Evolutionary conservation across 2,329 filamentous ascomycete species (phyloP), one percentile per base, ranked within the genome.

Genomic region (Apiospora aurea): DNA sequence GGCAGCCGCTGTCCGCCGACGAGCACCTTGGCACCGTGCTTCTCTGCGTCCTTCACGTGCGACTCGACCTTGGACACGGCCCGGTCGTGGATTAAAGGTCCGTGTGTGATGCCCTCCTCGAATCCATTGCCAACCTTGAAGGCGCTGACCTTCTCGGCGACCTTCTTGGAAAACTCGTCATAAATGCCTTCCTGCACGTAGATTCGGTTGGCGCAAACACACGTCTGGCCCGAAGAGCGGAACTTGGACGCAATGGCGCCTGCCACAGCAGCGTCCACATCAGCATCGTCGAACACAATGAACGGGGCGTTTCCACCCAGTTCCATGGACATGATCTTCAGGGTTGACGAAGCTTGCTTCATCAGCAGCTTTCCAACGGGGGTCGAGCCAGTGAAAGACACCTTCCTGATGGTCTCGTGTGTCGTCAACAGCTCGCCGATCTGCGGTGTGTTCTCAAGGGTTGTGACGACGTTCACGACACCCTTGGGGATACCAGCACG

Each of bases 221-320:
- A 99, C 0, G 96, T 98, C 86, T 99, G 96, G 47, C 96, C 96
- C 0, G 94, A 97, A 49, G 92, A 94, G 71, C 96, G 93, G 90
- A 98, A 98, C 82, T 98, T 99, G 78, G 90, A 95, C 34, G 91
- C 85, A 70, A 98, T 89, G 67, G 95, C 95, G 38, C 95, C 96
- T 0, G 90, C 85, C 0, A 98, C 94, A 2, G 96, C 96, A 5
- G 86, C 85, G 72, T 98, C 95, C 26, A 98, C 84, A 79, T 98
- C 94, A 26, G 96, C 94, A 79, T 98, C 96, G 79, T 98, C 95
- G 79, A 98, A 98, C 46, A 98, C 94, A 76, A 98, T 98, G 81
- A 98, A 97, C 1, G 96, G 96, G 0, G 96, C 94, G 81, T 98
- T 98, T 67, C 96, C 96, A 71, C 96, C 96, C 1, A 98, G 92